Percentiles rank a stretch among this genome's conserved stretches.
Evolutionary conservation across 257 asterid genomes (phyloP).

Genomic region (Orobanche coerulescens): DNA sequence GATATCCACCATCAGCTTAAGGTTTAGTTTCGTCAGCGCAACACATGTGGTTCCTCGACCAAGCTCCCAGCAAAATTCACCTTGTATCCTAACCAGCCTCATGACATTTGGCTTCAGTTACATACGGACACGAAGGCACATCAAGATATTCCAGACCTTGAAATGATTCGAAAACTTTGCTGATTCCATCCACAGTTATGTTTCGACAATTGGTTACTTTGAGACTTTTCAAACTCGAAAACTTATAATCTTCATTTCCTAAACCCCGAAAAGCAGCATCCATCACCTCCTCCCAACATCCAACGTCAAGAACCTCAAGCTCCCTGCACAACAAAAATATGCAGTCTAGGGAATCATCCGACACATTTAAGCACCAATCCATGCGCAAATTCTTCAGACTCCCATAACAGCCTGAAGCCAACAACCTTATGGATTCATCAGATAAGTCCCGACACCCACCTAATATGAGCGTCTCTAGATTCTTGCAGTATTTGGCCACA

Average conservation of each 20-base stretch:
- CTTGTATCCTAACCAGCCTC: slow-evolving; percentile 66
- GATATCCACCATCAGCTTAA: too few species aligned
- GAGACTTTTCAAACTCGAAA: slow-evolving; percentile 52
- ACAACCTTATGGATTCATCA: slow-evolving; percentile 51
- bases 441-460: slow-evolving; percentile 83
- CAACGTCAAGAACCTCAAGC: slow-evolving; percentile 85
- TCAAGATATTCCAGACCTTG: slow-evolving; percentile 69
- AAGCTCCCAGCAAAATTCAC: slow-evolving; percentile 72
- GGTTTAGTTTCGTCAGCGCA: too few species aligned
- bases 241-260: slow-evolving; percentile 36
- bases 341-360: slow-evolving; percentile 54
- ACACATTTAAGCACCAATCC: slow-evolving; percentile 88
- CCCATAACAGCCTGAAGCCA: slow-evolving; percentile 50
- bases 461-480: slow-evolving; percentile 59
- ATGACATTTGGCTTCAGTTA: slow-evolving; percentile 54
- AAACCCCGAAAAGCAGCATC: slow-evolving; percentile 74
- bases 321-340: slow-evolving; percentile 48
- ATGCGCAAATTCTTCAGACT: slow-evolving; percentile 73
- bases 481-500: slow-evolving; percentile 53
- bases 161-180: slow-evolving; percentile 53
- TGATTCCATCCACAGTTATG: slow-evolving; percentile 60
- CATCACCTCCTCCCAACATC: slow-evolving; percentile 80
- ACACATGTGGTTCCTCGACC: slow-evolving; percentile 61
- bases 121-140: slow-evolving; percentile 71
- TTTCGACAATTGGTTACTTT: slow-evolving; percentile 73